Conservation (phyloP, 1,139 yeast genomes). For the Lodderomyces elongisporus region DNA sequence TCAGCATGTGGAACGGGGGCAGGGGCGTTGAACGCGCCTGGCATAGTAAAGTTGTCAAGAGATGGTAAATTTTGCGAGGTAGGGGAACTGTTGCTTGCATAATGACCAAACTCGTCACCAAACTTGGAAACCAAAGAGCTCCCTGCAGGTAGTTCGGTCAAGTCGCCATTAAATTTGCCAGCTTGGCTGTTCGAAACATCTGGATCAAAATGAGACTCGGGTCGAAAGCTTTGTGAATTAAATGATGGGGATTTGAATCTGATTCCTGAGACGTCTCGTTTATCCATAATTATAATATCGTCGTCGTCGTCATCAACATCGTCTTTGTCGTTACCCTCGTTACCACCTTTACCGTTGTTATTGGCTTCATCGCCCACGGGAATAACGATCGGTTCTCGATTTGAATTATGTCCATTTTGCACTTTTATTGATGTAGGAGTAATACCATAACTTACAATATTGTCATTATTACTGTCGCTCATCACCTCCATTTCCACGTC, state of each 20-base stretch:
- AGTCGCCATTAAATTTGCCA: too few species aligned
- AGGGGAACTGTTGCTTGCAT: neutral
- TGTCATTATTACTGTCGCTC: too few species aligned
- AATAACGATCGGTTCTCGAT: too few species aligned
- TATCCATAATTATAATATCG: constrained; percentile 24
- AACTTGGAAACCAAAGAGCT: neutral
- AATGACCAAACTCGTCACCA: neutral
- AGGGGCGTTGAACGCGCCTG: constrained; percentile 22
- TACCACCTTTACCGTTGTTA: neutral
- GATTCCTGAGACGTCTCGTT: constrained; percentile 22
- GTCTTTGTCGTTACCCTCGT: constrained; percentile 1
- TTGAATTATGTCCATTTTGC: too few species aligned
- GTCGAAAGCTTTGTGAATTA: constrained; percentile 3
- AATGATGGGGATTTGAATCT: constrained; percentile 22
- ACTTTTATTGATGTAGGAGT: too few species aligned
- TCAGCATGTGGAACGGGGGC: constrained; percentile 30
- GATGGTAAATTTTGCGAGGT: neutral
- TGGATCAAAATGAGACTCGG: too few species aligned
- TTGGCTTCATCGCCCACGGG: constrained; percentile 1
- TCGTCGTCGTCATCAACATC: constrained; percentile 11
- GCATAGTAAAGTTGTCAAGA: neutral
- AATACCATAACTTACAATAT: too few species aligned
- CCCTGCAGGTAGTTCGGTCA: too few species aligned
- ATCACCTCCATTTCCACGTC: too few species aligned
- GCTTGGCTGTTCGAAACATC: too few species aligned